Base-by-base conservation (phyloP, 768 basidiomycete species). In the Mycena latifolia region DNA sequence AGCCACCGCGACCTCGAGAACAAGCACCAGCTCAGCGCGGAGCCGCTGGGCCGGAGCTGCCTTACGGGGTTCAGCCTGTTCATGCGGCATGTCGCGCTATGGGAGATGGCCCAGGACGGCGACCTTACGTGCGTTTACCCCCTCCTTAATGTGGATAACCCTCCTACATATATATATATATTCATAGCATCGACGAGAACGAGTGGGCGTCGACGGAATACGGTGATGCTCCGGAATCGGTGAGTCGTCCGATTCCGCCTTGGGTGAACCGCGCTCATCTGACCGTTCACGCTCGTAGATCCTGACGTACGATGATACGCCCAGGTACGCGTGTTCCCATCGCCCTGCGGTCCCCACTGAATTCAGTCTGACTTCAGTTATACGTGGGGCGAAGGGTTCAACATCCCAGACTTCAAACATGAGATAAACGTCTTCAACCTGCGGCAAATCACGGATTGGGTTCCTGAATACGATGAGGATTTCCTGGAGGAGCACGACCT, bases 11-110 rank as follows among this genome's bases (percentile, higher is more conserved):
- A 52, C 8, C 37, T 67, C 22, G 66, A 67, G 17, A 67, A 67
- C 55, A 46, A 53, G 31, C 35, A 53, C 37, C 55, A 63, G 51
- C 27, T 63, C 11, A 58, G 31, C 45, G 33, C 66, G 2, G 66
- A 67, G 55, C 55, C 60, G 2, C 61, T 47, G 33, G 50, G 56
- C 7, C 25, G 51, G 7, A 67, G 61, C 56, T 63, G 66, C 22
- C 37, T 67, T 2, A 58, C 45, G 0, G 61, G 66, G 1, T 63
- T 67, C 43, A 48, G 33, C 27, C 52, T 63, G 10, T 63, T 67
- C 8, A 67, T 67, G 66, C 55, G 61, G 3, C 66, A 67, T 25
- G 56, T 63, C 0, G 61, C 66, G 9, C 28, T 67, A 7, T 57
- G 60, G 60, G 66, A 67, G 22, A 39, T 62, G 47, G 66, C 52